Base-by-base conservation (phyloP, 306 rosid species). In the Pterocarpus macrocarpus region DNA sequence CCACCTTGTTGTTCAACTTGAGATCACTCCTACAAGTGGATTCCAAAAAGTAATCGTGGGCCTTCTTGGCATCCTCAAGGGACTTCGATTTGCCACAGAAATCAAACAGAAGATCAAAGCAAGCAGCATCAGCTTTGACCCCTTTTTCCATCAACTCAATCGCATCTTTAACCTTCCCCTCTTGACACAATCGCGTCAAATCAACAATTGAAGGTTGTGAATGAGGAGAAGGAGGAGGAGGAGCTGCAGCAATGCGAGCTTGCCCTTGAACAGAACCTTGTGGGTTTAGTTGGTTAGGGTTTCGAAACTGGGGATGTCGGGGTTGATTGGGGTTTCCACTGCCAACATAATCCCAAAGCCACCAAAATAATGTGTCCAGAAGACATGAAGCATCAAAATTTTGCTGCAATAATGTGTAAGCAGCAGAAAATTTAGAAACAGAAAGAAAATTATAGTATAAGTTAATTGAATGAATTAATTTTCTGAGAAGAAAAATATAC, bases 11-110 rank as follows among this genome's bases (percentile, higher is more conserved):
- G 52, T 71, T 91, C 87, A 90, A 71, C 65, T 75, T 79, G 43
- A 64, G 79, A 62, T 92, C 95, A 65, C 91, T 80, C 86, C 98
- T 91, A 83, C 22, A 87, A 1, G 85, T 75, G 2, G 98, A 92
- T 81, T 94, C 97, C 32, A 92, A 73, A 73, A 92, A 92, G 80
- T 84, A 91, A 74, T 92, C 97, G 73, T 94, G 97, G 14, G 82
- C 97, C 82, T 88, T 84, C 81, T 92, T 94, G 0, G 98, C 97
- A 71, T 91, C 86, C 64, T 92, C 98, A 5, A 92, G 73, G 8
- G 85, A 89, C 75, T 90, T 90, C 1, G 84, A 86, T 32, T 83
- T 77, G 57, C 88, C 93, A 68, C 92, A 89, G 8, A 82, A 63
- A 41, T 87, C 93, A 72, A 94, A 89, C 87, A 94, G 45, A 81